Evolutionary conservation across 345 rosid species (phyloP), one percentile per base, ranked within the genome.

Genomic region (Raphanus sativus): DNA sequence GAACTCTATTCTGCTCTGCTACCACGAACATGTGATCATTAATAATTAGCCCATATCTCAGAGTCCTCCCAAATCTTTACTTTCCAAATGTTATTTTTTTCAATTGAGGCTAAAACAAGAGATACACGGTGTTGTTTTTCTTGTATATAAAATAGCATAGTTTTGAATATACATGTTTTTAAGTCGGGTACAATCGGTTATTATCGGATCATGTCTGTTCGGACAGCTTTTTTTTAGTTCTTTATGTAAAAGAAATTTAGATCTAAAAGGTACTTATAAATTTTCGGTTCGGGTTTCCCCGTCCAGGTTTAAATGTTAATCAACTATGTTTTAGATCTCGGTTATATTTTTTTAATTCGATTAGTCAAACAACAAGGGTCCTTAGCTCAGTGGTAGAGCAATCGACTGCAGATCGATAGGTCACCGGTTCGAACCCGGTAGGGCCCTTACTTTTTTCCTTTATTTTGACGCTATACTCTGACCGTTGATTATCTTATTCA

Each of bases 341-440:
- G 42, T 9, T 38, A 38, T 0, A 2, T 38, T 8, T 38, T 2
- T 40, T 2, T 10, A 40, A 40, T 40, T 8, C 4, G 42, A 3
- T 38, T 11, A 2, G 3, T 10, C 13, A 10, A 40, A 40, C 13
- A 40, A 10, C 5, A 36, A 2, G 48, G 48, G 86, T 86, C 86
- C 85, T 82, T 88, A 83, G 90, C 89, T 90, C 88, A 85, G 90
- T 85, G 86, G 92, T 85, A 84, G 90, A 88, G 89, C 89, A 88
- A 84, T 86, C 85, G 88, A 85, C 87, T 90, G 85, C 86, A 85
- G 90, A 84, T 88, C 88, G 83, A 85, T 87, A 85, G 90, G 89
- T 84, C 89, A 84, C 80, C 74, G 85, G 85, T 80, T 82, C 77
- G 80, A 79, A 77, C 55, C 76, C 81, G 79, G 83, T 81, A 78